phyloP scores from a whole-genome alignment of 1,284 basidiomycete species.

The Melampsora larici-populina region DNA sequence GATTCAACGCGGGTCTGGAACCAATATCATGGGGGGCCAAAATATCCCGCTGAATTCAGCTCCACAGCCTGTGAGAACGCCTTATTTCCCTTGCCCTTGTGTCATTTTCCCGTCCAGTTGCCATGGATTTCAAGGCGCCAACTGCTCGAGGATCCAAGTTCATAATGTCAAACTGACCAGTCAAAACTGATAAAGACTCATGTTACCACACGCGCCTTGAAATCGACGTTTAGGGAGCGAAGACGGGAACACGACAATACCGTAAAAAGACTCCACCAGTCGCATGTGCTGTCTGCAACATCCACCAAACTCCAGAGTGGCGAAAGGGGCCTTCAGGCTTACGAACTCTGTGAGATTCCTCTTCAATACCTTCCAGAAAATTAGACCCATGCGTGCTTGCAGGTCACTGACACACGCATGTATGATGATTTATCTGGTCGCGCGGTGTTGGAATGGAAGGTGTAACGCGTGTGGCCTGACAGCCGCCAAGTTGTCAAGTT shows the following conservation, averaged over 20 bases:
- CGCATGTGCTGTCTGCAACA: constrained; percentile 30
- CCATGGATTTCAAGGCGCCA: too few species aligned
- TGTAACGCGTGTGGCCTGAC: constrained; percentile 41
- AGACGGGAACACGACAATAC: constrained; percentile 29
- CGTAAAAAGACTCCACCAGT: constrained; percentile 41
- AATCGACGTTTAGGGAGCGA: neutral
- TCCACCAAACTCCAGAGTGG: constrained; percentile 31
- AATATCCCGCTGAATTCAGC: neutral
- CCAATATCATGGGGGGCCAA: constrained; percentile 5
- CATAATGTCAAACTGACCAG: neutral
- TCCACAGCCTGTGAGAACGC: neutral
- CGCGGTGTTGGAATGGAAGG: neutral
- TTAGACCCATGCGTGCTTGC: neutral
- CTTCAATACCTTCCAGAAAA: too few species aligned
- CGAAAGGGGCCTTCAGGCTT: constrained; percentile 41
- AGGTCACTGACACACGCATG: neutral
- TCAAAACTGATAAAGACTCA: neutral
- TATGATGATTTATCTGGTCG: neutral
- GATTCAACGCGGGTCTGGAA: neutral
- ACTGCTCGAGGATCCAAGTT: too few species aligned
- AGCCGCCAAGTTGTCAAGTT: constrained; percentile 30
- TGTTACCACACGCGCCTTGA: neutral
- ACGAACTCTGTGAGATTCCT: constrained; percentile 32
- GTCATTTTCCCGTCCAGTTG: too few species aligned
- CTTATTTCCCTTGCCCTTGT: neutral